Percentiles rank a stretch among this genome's conserved stretches.
Evolutionary conservation across 495 filamentous ascomycete genomes (phyloP).

Genomic region (Penicillium silybi): DNA sequence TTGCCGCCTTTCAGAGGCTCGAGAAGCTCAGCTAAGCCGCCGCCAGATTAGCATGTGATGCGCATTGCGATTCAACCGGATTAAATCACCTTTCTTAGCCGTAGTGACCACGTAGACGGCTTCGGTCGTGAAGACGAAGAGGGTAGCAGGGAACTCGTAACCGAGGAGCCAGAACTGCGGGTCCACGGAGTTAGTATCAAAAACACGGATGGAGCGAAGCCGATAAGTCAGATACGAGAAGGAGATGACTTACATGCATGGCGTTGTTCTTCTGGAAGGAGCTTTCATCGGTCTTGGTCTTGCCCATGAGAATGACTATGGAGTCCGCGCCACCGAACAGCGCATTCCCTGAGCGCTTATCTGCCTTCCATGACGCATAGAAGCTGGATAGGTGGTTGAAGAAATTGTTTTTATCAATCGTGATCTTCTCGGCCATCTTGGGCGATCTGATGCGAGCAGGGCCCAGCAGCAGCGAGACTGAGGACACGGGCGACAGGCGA

Average conservation of each 20-base stretch:
- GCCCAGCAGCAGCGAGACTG: constrained; percentile 15
- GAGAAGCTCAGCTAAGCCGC: constrained; percentile 74
- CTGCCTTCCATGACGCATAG: constrained; percentile 86
- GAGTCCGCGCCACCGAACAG: constrained; percentile 81
- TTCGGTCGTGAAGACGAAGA: constrained; percentile 87
- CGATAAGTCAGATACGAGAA: not conserved
- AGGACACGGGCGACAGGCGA: not conserved
- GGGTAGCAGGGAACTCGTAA: constrained; percentile 95
- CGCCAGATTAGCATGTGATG: constrained; percentile 2
- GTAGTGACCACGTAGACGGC: constrained; percentile 88
- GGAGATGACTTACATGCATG: constrained; percentile 68
- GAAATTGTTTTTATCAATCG: constrained; percentile 88
- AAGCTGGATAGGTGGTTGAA: constrained; percentile 87
- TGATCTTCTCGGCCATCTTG: constrained; percentile 63
- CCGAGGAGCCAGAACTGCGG: constrained; percentile 93
- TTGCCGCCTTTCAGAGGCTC: constrained; percentile 90
- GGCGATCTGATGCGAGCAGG: constrained; percentile 13
- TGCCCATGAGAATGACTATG: constrained; percentile 87
- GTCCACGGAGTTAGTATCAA: constrained; percentile 5
- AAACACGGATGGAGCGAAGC: not conserved
- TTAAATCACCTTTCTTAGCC: constrained; percentile 79
- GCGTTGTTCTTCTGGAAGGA: constrained; percentile 92
- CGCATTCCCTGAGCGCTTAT: constrained; percentile 74
- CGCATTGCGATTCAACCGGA: not conserved
- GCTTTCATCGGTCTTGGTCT: constrained; percentile 73